Percentiles rank a stretch among this genome's conserved stretches.
These are phyloP conservation scores for Scenedesmus sp. DNA, from an alignment of 163 green algal genomes.

Conservation along the genomic window DNA sequence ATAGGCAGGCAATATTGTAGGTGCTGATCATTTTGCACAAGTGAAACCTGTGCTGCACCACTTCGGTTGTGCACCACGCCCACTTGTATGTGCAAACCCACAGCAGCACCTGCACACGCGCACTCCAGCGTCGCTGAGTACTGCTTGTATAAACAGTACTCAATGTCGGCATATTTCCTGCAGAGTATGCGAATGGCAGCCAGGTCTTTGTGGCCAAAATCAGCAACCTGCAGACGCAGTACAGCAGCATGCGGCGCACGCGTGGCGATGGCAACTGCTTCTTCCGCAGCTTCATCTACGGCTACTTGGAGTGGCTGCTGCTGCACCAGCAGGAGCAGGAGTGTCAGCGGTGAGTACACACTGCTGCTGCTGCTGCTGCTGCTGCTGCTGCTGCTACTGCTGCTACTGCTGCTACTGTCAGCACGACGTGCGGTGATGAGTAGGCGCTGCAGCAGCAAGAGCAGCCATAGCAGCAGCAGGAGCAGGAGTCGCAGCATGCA, in stretches of 20 bases:
- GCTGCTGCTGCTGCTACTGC: neutral
- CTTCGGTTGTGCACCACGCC: neutral
- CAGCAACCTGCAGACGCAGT: slow-evolving; percentile 52
- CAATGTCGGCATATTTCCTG: neutral
- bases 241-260: slow-evolving; percentile 77
- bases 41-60: neutral
- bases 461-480: neutral
- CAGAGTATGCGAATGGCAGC: slow-evolving; percentile 51
- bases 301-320: slow-evolving; percentile 85
- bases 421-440: neutral
- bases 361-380: slow-evolving; percentile 7
- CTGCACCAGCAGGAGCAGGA: slow-evolving; percentile 66
- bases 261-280: slow-evolving; percentile 88
- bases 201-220: slow-evolving; percentile 49
- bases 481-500: neutral
- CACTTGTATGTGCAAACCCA: neutral
- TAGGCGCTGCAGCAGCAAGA: neutral
- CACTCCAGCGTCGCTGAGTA: neutral
- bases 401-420: slow-evolving; percentile 15
- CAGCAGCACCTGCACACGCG: neutral
- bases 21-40: neutral
- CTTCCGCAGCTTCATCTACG: slow-evolving; percentile 85
- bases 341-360: slow-evolving; percentile 66
- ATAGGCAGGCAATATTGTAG: neutral
- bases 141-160: neutral